Conservation (phyloP, 352 stramenopile species). For the Pythium scleroteichum region DNA sequence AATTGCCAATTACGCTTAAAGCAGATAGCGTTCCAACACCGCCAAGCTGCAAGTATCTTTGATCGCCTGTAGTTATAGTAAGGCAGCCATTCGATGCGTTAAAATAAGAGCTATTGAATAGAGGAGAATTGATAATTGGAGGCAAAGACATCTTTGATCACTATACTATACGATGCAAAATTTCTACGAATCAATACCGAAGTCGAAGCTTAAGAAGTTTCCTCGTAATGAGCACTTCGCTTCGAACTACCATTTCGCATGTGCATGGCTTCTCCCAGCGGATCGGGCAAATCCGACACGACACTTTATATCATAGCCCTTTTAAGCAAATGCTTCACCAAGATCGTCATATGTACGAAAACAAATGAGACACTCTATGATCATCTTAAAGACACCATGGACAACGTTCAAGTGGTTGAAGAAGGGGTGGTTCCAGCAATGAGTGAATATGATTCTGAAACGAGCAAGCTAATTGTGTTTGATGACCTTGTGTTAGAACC, state of each 20-base stretch:
- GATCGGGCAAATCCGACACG: constrained; percentile 11
- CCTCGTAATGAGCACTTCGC: constrained; percentile 18
- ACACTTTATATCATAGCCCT: constrained; percentile 16
- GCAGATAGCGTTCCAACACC: constrained; percentile 1
- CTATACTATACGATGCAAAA: constrained; percentile 21
- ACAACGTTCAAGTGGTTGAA: too few relatives aligned
- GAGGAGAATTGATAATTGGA: constrained; percentile 19
- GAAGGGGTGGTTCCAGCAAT: too few relatives aligned
- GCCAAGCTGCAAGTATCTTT: constrained; percentile 12
- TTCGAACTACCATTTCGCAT: constrained; percentile 24
- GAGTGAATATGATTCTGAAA: too few relatives aligned
- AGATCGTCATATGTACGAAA: too few relatives aligned
- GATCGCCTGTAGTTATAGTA: constrained; percentile 18
- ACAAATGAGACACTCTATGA: too few relatives aligned
- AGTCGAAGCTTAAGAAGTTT: constrained; percentile 23
- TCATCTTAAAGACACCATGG: too few relatives aligned
- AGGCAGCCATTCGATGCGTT: constrained; percentile 20
- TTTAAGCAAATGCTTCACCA: too few relatives aligned
- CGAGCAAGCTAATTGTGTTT: too few relatives aligned
- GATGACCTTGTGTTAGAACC: too few relatives aligned
- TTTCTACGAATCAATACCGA: constrained; percentile 24
- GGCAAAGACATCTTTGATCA: constrained; percentile 18
- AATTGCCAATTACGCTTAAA: too few relatives aligned
- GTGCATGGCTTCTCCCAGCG: constrained; percentile 13
- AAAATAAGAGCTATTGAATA: constrained; percentile 24